Evolutionary conservation across 176 grass and related monocot genomes (phyloP).

Genomic region (Alloteropsis semialata): DNA sequence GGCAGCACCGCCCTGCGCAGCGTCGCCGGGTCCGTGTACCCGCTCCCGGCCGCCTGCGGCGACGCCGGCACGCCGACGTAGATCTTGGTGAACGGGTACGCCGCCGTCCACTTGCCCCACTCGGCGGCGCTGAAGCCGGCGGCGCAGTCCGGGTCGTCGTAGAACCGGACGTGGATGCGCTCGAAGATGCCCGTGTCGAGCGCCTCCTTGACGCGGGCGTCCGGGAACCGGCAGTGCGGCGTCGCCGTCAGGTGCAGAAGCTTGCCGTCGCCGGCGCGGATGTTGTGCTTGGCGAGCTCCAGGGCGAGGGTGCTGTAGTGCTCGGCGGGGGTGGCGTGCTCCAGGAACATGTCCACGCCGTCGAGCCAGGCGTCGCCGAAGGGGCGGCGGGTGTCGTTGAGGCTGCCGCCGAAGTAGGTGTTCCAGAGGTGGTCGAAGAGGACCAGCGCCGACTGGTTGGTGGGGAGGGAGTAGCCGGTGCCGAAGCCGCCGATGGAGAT

Average conservation of each 20-base stretch:
- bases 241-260: constrained; percentile 23
- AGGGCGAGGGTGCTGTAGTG: neutral
- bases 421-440: constrained; percentile 16
- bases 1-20: neutral
- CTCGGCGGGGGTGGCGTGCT: neutral
- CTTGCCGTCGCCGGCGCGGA: constrained; percentile 10
- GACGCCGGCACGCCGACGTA: constrained; percentile 3
- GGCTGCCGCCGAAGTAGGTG: constrained; percentile 15
- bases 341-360: constrained; percentile 21
- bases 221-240: constrained; percentile 16
- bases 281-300: constrained; percentile 15
- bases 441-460: neutral
- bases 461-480: neutral
- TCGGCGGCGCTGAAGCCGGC: neutral
- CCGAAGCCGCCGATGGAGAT: constrained; percentile 20
- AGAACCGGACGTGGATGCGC: constrained; percentile 28
- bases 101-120: constrained; percentile 24
- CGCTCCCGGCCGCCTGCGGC: neutral
- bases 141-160: neutral
- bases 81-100: constrained; percentile 23
- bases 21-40: neutral
- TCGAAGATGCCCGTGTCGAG: constrained; percentile 22
- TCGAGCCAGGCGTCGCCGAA: constrained; percentile 21
- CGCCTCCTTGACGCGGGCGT: neutral
- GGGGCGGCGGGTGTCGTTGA: neutral